Evolutionary conservation across 2,329 filamentous ascomycete species (phyloP).

Genomic region (Exophiala mesophila): DNA sequence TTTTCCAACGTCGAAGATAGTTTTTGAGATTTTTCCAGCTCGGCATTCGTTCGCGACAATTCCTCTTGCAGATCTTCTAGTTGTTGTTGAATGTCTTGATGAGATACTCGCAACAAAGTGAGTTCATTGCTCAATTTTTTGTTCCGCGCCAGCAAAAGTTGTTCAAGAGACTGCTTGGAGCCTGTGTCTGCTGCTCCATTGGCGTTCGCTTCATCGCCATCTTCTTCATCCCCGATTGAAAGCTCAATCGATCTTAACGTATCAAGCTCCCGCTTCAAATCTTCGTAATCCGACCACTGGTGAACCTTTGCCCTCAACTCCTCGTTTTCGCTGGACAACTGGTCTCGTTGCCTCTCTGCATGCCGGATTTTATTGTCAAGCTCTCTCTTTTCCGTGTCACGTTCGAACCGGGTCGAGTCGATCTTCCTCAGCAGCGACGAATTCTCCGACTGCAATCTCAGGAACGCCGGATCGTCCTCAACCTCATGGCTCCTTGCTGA

Average conservation of each 20-base stretch:
- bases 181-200: slow-evolving; percentile 52
- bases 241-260: slow-evolving; percentile 93
- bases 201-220: slow-evolving; percentile 26
- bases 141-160: slow-evolving; percentile 84
- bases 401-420: slow-evolving; percentile 76
- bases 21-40: slow-evolving; percentile 77
- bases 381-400: slow-evolving; percentile 71
- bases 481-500: slow-evolving; percentile 54
- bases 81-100: slow-evolving; percentile 80
- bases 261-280: slow-evolving; percentile 91
- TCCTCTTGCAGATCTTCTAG: slow-evolving; percentile 79
- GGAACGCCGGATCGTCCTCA: slow-evolving; percentile 84
- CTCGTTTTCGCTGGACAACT: slow-evolving; percentile 76
- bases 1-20: slow-evolving; percentile 87
- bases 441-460: slow-evolving; percentile 88
- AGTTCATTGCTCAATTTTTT: slow-evolving; percentile 95
- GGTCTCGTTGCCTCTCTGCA: slow-evolving; percentile 71
- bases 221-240: slow-evolving; percentile 76
- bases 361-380: slow-evolving; percentile 70
- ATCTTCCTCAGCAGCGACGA: slow-evolving; percentile 84
- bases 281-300: slow-evolving; percentile 91
- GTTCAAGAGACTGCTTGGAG: slow-evolving; percentile 79
- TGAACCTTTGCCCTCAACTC: slow-evolving; percentile 73
- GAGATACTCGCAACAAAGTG: slow-evolving; percentile 85
- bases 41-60: slow-evolving; percentile 73